Base-by-base conservation (phyloP, 768 basidiomycete species). In the Suillus discolor region DNA sequence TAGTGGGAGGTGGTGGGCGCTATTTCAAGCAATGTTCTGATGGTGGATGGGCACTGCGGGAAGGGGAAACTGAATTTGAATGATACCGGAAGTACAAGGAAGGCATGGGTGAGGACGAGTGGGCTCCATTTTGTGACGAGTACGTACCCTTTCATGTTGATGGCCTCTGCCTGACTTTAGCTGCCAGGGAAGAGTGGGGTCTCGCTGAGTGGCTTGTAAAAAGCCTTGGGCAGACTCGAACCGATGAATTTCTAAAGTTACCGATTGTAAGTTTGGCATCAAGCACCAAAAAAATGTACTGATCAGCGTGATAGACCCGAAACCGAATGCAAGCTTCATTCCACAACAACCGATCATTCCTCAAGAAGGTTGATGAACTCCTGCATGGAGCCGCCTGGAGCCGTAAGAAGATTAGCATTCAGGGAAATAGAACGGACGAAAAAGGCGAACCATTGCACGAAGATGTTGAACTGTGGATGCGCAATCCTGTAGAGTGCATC, bases 171-270 rank as follows among this genome's bases (percentile, higher is more conserved):
- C 44, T 28, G 69, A 38, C 28, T 28, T 31, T 16, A 16, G 12
- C 28, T 4, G 4, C 51, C 15, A 53, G 51, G 25, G 78, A 77
- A 11, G 75, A 81, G 34, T 79, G 77, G 72, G 74, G 77, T 51
- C 61, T 81, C 3, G 80, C 70, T 2, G 49, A 65, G 20, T 81
- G 75, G 78, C 59, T 82, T 34, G 71, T 74, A 49, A 67, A 60
- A 71, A 51, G 64, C 49, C 66, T 73, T 6, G 71, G 78, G 8
- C 70, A 79, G 23, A 73, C 61, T 1, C 70, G 75, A 61, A 77
- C 74, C 0, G 69, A 45, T 11, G 44, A 45, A 18, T 45, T 45
- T n/a, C 44, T 45, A 18, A 45, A 45, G 44, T 45, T 45, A 45
- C 44, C 9, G 0, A 45, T 45, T 9, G 44, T 45, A 4, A 45